Base-by-base conservation (phyloP, 495 filamentous ascomycete genomes). In the Lepraria neglecta region DNA sequence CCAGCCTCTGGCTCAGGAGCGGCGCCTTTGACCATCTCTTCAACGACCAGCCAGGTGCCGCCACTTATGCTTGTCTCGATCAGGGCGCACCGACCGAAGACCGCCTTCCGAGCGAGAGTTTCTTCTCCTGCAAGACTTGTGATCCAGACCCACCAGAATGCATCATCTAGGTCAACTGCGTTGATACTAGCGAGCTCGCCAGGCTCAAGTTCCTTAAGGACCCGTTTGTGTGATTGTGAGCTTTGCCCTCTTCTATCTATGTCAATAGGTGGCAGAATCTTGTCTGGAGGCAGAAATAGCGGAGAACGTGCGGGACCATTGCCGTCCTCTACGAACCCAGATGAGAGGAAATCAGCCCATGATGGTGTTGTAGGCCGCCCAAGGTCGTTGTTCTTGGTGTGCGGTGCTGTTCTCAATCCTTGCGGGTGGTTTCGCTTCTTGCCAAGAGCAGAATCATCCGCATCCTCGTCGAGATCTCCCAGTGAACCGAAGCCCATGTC, bases 71-170 rank as follows among this genome's bases (percentile, higher is more conserved):
- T 72, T 0, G 94, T 98, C 70, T 98, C 94, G 19, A 97, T 77
- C 17, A 98, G 78, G 21, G 94, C 90, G 69, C 95, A 97, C 64
- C 95, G 82, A 15, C 94, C 95, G 73, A 98, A 98, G 19, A 90
- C 89, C 4, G 91, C 86, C 72, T 98, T 98, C 59, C 94, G 84
- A 35, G 84, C 78, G 0, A 82, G 72, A 2, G 91, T 85, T 72
- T 98, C 94, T 67, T 98, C 94, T 7, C 83, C 87, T 3, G 92
- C 92, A 70, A 98, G 74, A 78, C 94, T 97, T 67, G 83, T 94
- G 80, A 97, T 97, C 94, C 94, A 98, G 28, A 97, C 94, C 94
- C 94, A 98, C 95, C 95, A 98, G 72, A 98, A 98, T 0, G 92
- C 87, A 70, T 97, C 94, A 68, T 98, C 94, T 12, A 97, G 76